Conservation (phyloP, 1,284 basidiomycete species). For the Cutaneotrichosporon sp. region DNA sequence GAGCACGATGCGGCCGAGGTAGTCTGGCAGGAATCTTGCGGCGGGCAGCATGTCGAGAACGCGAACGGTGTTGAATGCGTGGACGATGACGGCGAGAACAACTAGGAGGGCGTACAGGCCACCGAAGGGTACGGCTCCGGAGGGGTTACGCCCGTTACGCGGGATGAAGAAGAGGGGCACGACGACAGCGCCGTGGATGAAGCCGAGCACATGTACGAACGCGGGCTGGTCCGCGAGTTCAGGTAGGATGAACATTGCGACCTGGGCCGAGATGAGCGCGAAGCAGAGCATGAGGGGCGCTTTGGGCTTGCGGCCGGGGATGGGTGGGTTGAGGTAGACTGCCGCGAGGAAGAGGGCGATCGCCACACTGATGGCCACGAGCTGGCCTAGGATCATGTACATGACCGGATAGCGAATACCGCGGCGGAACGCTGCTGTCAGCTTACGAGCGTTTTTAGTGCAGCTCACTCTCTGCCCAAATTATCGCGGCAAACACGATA, state of each 20-base stretch:
- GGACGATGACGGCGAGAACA: slow-evolving; percentile 44
- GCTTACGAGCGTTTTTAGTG: not conserved
- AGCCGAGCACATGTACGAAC: slow-evolving; percentile 59
- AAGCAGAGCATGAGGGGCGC: slow-evolving; percentile 46
- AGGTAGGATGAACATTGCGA: slow-evolving; percentile 54
- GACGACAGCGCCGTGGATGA: slow-evolving; percentile 60
- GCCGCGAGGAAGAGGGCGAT: slow-evolving; percentile 62
- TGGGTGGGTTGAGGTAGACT: slow-evolving; percentile 49
- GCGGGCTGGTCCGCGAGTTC: slow-evolving; percentile 49
- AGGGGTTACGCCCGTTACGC: slow-evolving; percentile 16
- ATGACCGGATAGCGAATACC: slow-evolving; percentile 59
- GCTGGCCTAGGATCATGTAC: slow-evolving; percentile 68
- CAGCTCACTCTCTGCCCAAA: slow-evolving; percentile 56
- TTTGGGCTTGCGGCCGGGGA: slow-evolving; percentile 14
- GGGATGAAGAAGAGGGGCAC: slow-evolving; percentile 51
- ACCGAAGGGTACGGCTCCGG: slow-evolving; percentile 20
- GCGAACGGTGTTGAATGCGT: slow-evolving; percentile 42
- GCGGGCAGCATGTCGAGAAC: slow-evolving; percentile 18
- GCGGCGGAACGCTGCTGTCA: slow-evolving; percentile 48
- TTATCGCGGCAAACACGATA: slow-evolving; percentile 58
- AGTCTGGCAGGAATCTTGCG: slow-evolving; percentile 4
- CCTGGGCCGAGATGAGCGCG: slow-evolving; percentile 53
- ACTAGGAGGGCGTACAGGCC: slow-evolving; percentile 51
- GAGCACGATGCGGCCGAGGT: slow-evolving; percentile 43
- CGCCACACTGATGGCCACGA: slow-evolving; percentile 67